Percentiles rank a stretch among this genome's conserved stretches.
phyloP scores from a whole-genome alignment of 2,329 filamentous ascomycete species.

The Zymoseptoria crescenta region DNA sequence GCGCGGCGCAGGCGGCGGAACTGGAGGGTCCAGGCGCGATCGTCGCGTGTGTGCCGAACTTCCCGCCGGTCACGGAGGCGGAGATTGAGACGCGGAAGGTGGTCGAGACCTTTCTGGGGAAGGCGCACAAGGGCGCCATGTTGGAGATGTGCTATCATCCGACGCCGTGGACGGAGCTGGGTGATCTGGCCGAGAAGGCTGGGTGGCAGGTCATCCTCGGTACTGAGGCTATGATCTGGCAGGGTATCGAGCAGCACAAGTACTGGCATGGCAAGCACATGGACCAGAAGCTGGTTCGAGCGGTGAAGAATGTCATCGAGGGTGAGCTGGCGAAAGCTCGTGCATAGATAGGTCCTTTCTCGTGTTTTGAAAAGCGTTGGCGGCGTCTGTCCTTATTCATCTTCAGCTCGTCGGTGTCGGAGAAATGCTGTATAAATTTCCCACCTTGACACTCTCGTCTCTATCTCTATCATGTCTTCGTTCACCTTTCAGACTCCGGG shows the following conservation, averaged over 20 bases:
- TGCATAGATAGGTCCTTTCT: conserved; percentile 2
- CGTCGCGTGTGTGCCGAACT: conserved; percentile 69
- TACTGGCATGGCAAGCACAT: conserved; percentile 54
- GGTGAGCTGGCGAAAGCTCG: conserved; percentile 20
- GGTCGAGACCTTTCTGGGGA: conserved; percentile 42
- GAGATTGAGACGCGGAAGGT: conserved; percentile 56
- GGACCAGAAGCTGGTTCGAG: conserved; percentile 50
- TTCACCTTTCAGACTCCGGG: conserved; percentile 43
- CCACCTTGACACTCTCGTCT: neutral
- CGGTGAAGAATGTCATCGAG: conserved; percentile 50
- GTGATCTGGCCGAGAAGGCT: conserved; percentile 49
- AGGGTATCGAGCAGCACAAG: conserved; percentile 57
- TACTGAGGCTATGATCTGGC: conserved; percentile 69
- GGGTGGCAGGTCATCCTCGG: conserved; percentile 70
- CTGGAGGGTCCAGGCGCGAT: conserved; percentile 58
- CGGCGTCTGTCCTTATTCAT: neutral
- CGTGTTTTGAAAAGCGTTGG: neutral
- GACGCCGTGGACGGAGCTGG: conserved; percentile 58
- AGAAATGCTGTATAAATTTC: neutral
- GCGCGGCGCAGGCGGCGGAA: conserved; percentile 50
- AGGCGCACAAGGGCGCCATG: conserved; percentile 56
- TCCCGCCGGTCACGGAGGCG: conserved; percentile 56
- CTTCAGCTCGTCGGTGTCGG: neutral
- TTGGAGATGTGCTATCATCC: conserved; percentile 83
- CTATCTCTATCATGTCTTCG: neutral